Conservation (phyloP, 306 rosid species). For the Vachellia pachyceras region DNA sequence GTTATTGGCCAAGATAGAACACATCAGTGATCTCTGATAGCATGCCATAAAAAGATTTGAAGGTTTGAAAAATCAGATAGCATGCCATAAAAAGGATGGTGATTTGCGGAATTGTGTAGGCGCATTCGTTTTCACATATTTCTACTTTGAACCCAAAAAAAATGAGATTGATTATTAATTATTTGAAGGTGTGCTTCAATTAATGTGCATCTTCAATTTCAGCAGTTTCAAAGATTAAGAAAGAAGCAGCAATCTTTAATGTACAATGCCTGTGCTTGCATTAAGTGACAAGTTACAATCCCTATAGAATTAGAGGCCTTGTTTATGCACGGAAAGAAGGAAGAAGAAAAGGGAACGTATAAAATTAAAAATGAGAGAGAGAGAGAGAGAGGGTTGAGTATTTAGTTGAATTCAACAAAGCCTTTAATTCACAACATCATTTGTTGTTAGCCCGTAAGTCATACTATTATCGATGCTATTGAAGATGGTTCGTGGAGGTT, state of each 20-base stretch:
- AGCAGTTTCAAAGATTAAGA: constrained; percentile 9
- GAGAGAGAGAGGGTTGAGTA: not conserved
- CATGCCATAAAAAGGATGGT: not conserved
- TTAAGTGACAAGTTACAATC: not conserved
- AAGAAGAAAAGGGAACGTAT: not conserved
- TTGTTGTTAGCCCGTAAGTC: not conserved
- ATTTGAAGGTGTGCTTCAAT: not conserved
- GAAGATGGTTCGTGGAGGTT: no score
- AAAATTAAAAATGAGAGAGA: not conserved
- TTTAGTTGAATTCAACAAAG: not conserved
- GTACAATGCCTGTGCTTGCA: constrained; percentile 21
- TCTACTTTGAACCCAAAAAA: not conserved
- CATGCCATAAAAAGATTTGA: no score
- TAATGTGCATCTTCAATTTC: not conserved
- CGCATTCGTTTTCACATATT: not conserved
- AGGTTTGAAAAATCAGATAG: not conserved
- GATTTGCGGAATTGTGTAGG: not conserved
- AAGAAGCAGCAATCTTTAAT: not conserved
- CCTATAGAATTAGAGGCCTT: not conserved
- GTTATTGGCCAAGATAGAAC: no score
- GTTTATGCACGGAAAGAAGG: not conserved
- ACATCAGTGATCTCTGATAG: no score
- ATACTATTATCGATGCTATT: no score
- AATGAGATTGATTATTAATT: not conserved
- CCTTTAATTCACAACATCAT: not conserved